These are phyloP conservation scores for Saccharum officinarum DNA, from an alignment of 176 grass and related monocot genomes.

Conservation along the genomic window DNA sequence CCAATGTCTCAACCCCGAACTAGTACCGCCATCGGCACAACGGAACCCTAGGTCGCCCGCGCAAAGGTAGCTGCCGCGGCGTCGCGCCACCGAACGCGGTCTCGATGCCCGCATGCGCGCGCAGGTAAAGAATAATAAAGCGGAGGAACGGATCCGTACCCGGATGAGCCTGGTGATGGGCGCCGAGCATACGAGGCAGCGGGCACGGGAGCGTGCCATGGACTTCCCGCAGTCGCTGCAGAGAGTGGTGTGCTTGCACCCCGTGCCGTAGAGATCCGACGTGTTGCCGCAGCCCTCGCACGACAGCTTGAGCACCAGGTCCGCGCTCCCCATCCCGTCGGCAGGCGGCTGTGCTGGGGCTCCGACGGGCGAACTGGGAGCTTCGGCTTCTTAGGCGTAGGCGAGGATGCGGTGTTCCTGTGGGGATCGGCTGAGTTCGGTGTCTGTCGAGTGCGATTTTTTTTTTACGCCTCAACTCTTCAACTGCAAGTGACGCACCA, in stretches of 20 bases:
- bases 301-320: constrained; percentile 82
- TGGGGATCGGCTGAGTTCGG: neutral
- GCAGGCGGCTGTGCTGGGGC: neutral
- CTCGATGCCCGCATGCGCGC: neutral
- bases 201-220: constrained; percentile 67
- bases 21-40: neutral
- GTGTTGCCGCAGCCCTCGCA: constrained; percentile 80
- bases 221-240: constrained; percentile 83
- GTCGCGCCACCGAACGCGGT: neutral
- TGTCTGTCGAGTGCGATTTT: neutral
- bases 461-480: too few relatives aligned
- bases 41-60: constrained; percentile 40
- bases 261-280: constrained; percentile 86
- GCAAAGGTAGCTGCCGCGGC: neutral
- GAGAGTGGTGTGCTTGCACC: constrained; percentile 94
- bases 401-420: neutral
- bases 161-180: constrained; percentile 82
- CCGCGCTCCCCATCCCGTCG: constrained; percentile 41
- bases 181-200: constrained; percentile 66
- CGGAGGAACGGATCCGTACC: constrained; percentile 37
- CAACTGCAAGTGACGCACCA: too few relatives aligned
- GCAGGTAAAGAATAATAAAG: neutral
- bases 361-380: neutral
- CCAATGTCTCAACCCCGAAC: neutral
- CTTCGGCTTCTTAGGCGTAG: constrained; percentile 16